Evolutionary conservation across 2,329 filamentous ascomycete species (phyloP), one percentile per base, ranked within the genome.

Genomic region (Neophaeococcomyces mojaviensis): DNA sequence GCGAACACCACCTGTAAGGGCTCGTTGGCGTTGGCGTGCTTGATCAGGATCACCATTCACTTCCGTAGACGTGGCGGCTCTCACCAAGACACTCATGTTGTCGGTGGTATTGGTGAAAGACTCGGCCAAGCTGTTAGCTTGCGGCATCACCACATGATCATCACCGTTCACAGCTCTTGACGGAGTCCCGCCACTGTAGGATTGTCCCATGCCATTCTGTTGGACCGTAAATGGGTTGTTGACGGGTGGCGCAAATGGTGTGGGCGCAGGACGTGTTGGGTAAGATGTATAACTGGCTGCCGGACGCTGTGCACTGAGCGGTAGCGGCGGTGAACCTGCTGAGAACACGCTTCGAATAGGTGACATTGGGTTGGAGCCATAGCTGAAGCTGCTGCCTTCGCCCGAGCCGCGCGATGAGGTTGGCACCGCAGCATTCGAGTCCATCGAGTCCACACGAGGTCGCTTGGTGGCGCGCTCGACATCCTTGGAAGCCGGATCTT

Each of bases 401-500:
- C 12, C 32, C 19, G 16, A 24, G 22, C 22, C 44, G 37, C 19
- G 36, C 19, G 45, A 48, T 33, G 36, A 42, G n/a, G 41, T 19
- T 3, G 18, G n/a, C 13, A 36, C 15, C n/a, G 41, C 26, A 18
- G 7, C 18, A 8, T 10, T 37, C 12, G 40, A 43, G 16, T 34
- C 28, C 9, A 9, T 28, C 19, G 41, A 44, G 15, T 36, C 32
- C 32, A 13, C 37, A 20, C 41, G 35, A 13, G 20, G 12, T 44
- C 41, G 18, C 19, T 44, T 44, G 32, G 20, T 12, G 2, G 41
- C 19, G 16, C 24, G 41, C 16, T 16, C 32, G 6, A 10, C 41
- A 28, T 44, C 40, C 20, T 35, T 35, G 3, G 10, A n/a, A 15
- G 8, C 15, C 28, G 5, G n/a, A 8, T 43, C 81, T 79, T 97